Evolutionary conservation across 805 yeast genomes (phyloP).

Genomic region (Ascoidea tarda): DNA sequence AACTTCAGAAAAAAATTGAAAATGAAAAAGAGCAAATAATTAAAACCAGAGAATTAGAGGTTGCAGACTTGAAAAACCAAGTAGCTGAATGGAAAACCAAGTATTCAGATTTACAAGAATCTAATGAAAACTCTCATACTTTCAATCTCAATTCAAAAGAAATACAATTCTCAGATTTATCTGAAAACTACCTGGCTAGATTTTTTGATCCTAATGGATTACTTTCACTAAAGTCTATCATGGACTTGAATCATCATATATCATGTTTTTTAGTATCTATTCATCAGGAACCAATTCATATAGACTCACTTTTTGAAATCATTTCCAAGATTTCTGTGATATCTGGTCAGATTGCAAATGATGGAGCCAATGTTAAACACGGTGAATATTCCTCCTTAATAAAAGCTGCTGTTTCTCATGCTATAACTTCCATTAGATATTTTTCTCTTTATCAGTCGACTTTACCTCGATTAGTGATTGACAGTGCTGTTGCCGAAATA

Average conservation of each 20-base stretch:
- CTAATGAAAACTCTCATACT: conserved; percentile 14
- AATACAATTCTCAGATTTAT: conserved; percentile 12
- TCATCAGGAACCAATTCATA: conserved; percentile 14
- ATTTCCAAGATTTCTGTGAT: conserved; percentile 33
- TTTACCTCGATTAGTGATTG: conserved; percentile 56
- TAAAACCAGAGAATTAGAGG: conserved; percentile 10
- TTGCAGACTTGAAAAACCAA: conserved; percentile 22
- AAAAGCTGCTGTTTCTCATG: conserved; percentile 57
- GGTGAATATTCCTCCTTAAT: conserved; percentile 32
- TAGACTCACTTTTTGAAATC: conserved; percentile 33
- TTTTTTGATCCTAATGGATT: conserved; percentile 26
- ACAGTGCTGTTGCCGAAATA: conserved; percentile 65
- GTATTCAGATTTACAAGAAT: conserved; percentile 31
- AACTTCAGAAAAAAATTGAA: not conserved
- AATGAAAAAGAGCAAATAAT: not conserved
- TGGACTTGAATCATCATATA: conserved; percentile 29
- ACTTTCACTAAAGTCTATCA: conserved; percentile 29
- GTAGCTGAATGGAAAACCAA: conserved; percentile 34
- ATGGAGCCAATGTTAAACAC: conserved; percentile 15
- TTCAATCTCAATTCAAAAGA: not conserved
- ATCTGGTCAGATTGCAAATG: conserved; percentile 16
- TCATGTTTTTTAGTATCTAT: conserved; percentile 20
- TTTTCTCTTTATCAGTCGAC: conserved; percentile 47
- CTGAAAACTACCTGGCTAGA: conserved; percentile 17
- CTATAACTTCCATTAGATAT: conserved; percentile 66